Base-by-base conservation (phyloP, 2,329 filamentous ascomycete genomes). In the Coniochaeta sp. region DNA sequence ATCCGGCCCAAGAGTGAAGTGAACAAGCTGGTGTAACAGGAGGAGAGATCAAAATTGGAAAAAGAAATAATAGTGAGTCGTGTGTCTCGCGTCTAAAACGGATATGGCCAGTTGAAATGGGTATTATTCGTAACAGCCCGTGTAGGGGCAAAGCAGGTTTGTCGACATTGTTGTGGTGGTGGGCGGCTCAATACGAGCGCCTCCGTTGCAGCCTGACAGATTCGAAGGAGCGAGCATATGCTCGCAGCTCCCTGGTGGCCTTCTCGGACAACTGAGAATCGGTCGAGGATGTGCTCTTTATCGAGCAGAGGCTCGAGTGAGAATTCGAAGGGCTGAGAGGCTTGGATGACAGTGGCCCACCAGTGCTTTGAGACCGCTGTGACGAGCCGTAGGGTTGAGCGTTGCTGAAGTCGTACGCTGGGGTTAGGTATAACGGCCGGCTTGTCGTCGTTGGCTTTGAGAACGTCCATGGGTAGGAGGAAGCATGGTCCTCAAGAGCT, bases 171-270 rank as follows among this genome's bases (percentile, higher is more conserved):
- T 26, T 44, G n/a, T n/a, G 34, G 64, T 60, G 64, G 34, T 12
- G 14, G 34, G 34, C 10, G 34, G 64, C 59, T 58, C 80, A 85
- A 70, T 81, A 78, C 32, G 83, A 81, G 77, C 86, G 75, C 68
- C 83, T 76, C 65, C 83, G 81, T 68, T 84, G 81, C 59, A 79
- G 71, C 63, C 90, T 83, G 61, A 89, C 87, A 65, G 92, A 89
- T 74, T 97, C 93, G 72, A 97, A 96, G 2, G 89, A 91, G 70
- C 89, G 90, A 65, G 90, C 90, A 74, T 97, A 97, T 66, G 89
- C 88, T 70, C 88, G 86, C 38, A 97, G 83, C 72, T 96, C 91
- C 73, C 85, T 87, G 68, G 86, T 86, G 30, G 90, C 88, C 73
- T 89, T 89, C 65, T 90, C 87, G 3, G 91, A 92, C 64, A 96